Evolutionary conservation across 2,329 filamentous ascomycete genomes (phyloP).

Genomic region (Calonectria pseudoturangicola): DNA sequence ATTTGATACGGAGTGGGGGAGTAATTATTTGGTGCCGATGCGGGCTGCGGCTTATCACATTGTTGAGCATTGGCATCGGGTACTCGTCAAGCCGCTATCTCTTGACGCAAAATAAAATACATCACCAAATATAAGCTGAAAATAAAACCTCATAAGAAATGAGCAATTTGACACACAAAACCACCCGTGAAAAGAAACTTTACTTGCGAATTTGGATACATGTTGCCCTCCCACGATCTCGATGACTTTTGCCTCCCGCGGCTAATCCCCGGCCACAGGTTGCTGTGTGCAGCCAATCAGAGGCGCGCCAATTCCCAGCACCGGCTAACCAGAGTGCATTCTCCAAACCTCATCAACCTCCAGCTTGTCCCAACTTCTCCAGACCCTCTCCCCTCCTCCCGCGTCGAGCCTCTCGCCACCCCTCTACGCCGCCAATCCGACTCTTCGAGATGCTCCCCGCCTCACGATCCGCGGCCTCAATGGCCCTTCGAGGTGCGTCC

Average conservation of each 20-base stretch:
- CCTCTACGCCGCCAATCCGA: conserved; percentile 40
- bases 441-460: conserved; percentile 66
- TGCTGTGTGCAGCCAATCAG: conserved; percentile 26
- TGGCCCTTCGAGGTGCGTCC: conserved; percentile 71
- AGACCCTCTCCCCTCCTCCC: conserved; percentile 44
- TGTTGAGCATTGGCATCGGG: no score
- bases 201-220: no score
- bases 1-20: neutral
- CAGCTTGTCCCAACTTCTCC: conserved; percentile 44
- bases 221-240: no score
- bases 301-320: conserved; percentile 33
- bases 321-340: conserved; percentile 31
- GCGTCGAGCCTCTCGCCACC: conserved; percentile 48
- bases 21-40: neutral
- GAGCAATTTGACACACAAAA: neutral
- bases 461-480: conserved; percentile 70
- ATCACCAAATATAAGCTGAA: no score
- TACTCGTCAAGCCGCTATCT: no score
- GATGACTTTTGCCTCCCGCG: neutral
- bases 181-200: no score
- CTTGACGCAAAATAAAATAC: no score
- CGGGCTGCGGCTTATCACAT: no score
- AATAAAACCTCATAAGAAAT: no score
- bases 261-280: conserved; percentile 30
- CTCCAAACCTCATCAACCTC: conserved; percentile 56